Base-by-base conservation (phyloP, 805 yeast species). In the Ogataea dorogensis region DNA sequence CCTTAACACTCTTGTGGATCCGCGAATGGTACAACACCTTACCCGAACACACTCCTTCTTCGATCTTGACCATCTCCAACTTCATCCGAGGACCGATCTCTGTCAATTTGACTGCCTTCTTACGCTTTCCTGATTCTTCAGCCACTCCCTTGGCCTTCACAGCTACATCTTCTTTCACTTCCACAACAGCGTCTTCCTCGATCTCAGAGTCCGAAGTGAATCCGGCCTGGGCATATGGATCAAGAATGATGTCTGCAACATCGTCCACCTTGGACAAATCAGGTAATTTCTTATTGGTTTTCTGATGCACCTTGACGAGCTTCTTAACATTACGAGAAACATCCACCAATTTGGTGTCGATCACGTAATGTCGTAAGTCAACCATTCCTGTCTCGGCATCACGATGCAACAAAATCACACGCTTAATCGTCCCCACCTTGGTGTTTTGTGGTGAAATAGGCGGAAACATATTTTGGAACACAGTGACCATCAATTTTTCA, bases 391-490 rank as follows among this genome's bases (percentile, higher is more conserved):
- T 76, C 40, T 75, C 79, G 19, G 72, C 67, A 54, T 80, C 83
- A 53, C 80, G 84, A 58, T 83, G 81, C 38, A 93, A 65, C 75
- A 93, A 73, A 51, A 93, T 66, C 14, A 93, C 98, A 54, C 98
- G 73, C 52, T 79, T 82, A 36, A 93, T 88, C 1, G 83, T 67
- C 29, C 68, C 66, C 21, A 93, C 81, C 47, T 79, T 79, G 13
- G 94, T 84, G 39, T 68, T 64, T 47, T 86, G 86, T 3, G 96
- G 97, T 41, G 87, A 82, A 47, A 93, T 81, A 14, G 98, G 86
- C 5, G 98, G 99, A 61, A 91, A 86, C 77, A 93, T 79, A 64
- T 87, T 88, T 64, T 93, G 98, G 65, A 93, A 86, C 67, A 88
- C 79, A 3, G 97, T 86, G 19, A 94, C 78, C 38, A 88, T 59